Conservation (phyloP, 352 stramenopile species). For the Chloridella minuta region DNA sequence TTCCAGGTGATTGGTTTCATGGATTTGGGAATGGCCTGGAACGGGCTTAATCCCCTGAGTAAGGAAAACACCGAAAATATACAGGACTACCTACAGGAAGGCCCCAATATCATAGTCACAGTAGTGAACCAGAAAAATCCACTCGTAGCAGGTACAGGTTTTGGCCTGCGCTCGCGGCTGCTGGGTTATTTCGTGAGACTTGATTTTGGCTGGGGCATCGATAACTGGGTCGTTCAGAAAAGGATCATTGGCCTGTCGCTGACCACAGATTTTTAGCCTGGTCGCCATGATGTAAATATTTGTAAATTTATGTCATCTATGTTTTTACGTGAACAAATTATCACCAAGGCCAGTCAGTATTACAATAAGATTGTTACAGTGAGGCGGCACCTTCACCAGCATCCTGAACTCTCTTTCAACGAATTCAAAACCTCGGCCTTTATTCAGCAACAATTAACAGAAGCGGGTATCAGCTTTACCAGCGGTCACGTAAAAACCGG, state of each 20-base stretch:
- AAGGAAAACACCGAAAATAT: not conserved
- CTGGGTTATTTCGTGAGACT: not conserved
- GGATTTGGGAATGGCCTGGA: not conserved
- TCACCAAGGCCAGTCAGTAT: too few species aligned
- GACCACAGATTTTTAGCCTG: not conserved
- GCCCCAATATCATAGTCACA: not conserved
- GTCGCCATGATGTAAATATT: too few species aligned
- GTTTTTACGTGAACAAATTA: too few species aligned
- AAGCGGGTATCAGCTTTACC: not conserved
- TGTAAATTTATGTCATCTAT: too few species aligned
- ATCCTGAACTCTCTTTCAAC: not conserved
- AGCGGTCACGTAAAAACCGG: not conserved
- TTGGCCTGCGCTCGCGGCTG: not conserved
- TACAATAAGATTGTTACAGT: too few species aligned
- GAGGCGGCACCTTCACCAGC: not conserved
- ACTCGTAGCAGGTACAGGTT: not conserved
- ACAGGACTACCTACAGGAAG: not conserved
- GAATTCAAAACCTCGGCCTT: not conserved
- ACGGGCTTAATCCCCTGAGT: not conserved
- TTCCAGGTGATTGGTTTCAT: not conserved
- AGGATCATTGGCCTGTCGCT: not conserved
- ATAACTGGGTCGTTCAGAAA: not conserved
- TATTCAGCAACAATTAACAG: not conserved
- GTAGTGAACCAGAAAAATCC: not conserved
- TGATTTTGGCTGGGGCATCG: not conserved